Conservation (phyloP, 179 eudicot genomes). For the Sideroxylon spinosum region DNA sequence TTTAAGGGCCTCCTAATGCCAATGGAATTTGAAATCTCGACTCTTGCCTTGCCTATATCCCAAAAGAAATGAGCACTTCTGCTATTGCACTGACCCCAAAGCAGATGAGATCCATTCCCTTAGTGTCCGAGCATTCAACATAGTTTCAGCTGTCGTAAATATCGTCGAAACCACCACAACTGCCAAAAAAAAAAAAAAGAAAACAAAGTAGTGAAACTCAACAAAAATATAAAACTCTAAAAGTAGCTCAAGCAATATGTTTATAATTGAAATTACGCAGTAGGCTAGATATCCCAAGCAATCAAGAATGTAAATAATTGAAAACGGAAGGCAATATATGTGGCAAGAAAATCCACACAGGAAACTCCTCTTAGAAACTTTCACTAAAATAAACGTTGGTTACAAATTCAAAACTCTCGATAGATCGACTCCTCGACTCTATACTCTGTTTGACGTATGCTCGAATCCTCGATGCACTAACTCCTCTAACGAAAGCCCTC, state of each 20-base stretch:
- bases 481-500: no score
- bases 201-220: slow-evolving; percentile 18
- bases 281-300: no score
- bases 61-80: neutral
- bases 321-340: no score
- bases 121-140: slow-evolving; percentile 95
- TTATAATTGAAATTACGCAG: no score
- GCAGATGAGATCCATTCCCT: slow-evolving; percentile 98
- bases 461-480: no score
- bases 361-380: no score
- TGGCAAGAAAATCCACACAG: no score
- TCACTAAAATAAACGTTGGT: no score
- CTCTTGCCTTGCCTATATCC: slow-evolving; percentile 3
- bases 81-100: slow-evolving; percentile 59
- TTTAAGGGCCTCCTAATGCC: neutral
- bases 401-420: no score
- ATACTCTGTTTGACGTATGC: no score
- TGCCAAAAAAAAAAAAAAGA: slow-evolving; percentile 21
- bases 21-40: neutral
- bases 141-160: slow-evolving; percentile 97
- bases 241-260: neutral
- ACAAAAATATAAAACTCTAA: neutral
- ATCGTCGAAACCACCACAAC: slow-evolving; percentile 98
- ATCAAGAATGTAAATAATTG: no score
- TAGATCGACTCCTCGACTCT: no score